Percentiles rank a stretch among this genome's conserved stretches.
These are phyloP conservation scores for Phytophthora uliginosa DNA, from an alignment of 352 stramenopile genomes.

Conservation along the genomic window DNA sequence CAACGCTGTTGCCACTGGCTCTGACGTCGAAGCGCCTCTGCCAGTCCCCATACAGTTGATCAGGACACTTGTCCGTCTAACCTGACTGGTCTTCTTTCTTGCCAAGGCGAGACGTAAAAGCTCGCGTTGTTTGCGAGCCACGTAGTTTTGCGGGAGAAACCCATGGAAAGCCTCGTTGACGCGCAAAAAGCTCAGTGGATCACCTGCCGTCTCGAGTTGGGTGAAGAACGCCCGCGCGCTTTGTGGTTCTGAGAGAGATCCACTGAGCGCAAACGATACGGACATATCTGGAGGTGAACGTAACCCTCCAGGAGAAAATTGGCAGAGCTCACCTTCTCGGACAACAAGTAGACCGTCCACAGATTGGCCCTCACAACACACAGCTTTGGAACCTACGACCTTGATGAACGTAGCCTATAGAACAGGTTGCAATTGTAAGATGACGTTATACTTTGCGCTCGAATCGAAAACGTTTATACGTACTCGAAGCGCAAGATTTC, in stretches of 20 bases:
- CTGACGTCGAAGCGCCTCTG: background rate
- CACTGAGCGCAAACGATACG: constrained; percentile 60
- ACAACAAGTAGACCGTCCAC: constrained; percentile 68
- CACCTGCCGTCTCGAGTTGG: constrained; percentile 58
- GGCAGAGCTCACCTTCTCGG: constrained; percentile 57
- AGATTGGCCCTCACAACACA: constrained; percentile 65
- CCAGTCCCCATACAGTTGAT: constrained; percentile 17
- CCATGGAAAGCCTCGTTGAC: constrained; percentile 64
- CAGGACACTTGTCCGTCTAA: constrained; percentile 9
- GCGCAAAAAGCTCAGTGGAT: constrained; percentile 58
- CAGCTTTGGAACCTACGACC: constrained; percentile 57
- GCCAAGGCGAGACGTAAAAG: constrained; percentile 18
- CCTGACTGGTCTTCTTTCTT: constrained; percentile 11
- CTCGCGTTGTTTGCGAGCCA: constrained; percentile 33
- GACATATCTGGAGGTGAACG: constrained; percentile 53
- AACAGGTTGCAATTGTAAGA: background rate
- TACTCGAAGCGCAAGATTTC: constrained; percentile 40
- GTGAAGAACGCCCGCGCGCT: constrained; percentile 59
- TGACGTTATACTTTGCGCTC: background rate
- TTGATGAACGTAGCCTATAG: constrained; percentile 49
- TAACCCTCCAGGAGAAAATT: constrained; percentile 53
- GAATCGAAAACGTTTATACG: constrained; percentile 5
- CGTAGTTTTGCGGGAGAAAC: constrained; percentile 54
- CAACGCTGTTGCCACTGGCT: constrained; percentile 33
- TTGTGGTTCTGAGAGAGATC: constrained; percentile 43